A percentile compares a stretch with the other conserved stretches of the same genome.
These are phyloP conservation scores for Petrea volubilis DNA, from an alignment of 257 asterid species.

Conservation along the genomic window DNA sequence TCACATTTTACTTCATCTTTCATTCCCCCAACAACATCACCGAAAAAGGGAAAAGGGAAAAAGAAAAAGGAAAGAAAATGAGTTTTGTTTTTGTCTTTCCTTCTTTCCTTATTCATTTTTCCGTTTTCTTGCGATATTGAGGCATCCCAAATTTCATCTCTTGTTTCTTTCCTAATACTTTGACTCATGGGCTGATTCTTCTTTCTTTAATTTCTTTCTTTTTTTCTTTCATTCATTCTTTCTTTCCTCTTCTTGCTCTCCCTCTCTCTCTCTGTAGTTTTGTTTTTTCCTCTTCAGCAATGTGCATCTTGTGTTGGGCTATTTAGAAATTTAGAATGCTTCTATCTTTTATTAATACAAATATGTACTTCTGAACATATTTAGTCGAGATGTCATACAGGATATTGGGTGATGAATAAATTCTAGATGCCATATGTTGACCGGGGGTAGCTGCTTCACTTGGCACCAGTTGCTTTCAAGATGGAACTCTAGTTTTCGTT, in stretches of 20 bases:
- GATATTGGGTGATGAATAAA: neutral
- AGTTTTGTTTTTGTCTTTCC: neutral
- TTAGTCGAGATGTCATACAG: neutral
- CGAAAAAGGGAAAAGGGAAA: neutral
- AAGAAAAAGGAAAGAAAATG: neutral
- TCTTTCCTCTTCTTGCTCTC: neutral
- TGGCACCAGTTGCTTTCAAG: neutral
- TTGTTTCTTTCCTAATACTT: neutral
- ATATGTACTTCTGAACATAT: neutral
- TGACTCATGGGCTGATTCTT: slow-evolving; percentile 1
- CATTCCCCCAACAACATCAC: neutral
- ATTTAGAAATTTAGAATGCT: neutral
- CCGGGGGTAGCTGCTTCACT: neutral
- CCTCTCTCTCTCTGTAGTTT: neutral
- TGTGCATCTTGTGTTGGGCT: slow-evolving; percentile 4
- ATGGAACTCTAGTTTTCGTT: neutral
- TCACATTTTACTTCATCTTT: neutral
- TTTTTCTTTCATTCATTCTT: too few relatives aligned
- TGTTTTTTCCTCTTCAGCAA: neutral
- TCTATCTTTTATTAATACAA: neutral
- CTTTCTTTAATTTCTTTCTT: neutral
- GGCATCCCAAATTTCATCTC: neutral
- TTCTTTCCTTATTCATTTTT: neutral
- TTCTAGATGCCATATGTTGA: neutral
- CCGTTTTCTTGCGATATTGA: neutral